Percentiles rank a stretch among this genome's conserved stretches.
phyloP scores from a whole-genome alignment of 1,284 basidiomycete species.

The Tausonia pullulans region DNA sequence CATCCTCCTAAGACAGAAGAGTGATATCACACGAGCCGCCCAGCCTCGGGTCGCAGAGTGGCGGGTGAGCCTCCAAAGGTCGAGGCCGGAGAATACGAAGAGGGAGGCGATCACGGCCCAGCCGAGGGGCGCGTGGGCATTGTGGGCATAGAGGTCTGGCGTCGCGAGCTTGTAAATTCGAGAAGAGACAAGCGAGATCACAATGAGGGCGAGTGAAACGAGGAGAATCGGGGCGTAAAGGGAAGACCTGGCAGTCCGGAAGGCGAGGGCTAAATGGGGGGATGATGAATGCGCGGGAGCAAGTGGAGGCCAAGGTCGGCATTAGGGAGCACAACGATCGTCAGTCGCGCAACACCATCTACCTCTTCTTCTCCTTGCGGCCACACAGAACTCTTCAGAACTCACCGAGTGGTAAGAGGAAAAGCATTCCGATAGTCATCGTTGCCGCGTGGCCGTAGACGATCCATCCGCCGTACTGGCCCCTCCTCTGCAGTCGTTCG shows the following conservation, averaged over 20 bases:
- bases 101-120: slow-evolving; percentile 50
- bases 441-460: slow-evolving; percentile 47
- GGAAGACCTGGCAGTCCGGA: slow-evolving; percentile 58
- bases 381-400: not conserved
- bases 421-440: slow-evolving; percentile 64
- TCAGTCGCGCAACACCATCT: not conserved
- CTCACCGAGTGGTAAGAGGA: slow-evolving; percentile 59
- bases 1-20: too few species aligned
- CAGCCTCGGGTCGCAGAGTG: too few species aligned
- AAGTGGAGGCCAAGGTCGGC: not conserved
- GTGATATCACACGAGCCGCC: too few species aligned
- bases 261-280: slow-evolving; percentile 48
- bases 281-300: slow-evolving; percentile 1
- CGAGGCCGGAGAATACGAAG: slow-evolving; percentile 47
- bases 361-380: too few species aligned
- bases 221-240: slow-evolving; percentile 46
- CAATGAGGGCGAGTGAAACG: slow-evolving; percentile 44
- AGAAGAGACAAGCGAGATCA: slow-evolving; percentile 52
- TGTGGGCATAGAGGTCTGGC: slow-evolving; percentile 56
- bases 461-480: slow-evolving; percentile 44
- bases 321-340: not conserved
- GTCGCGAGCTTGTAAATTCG: slow-evolving; percentile 59
- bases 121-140: slow-evolving; percentile 48
- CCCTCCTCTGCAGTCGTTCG: slow-evolving; percentile 36
- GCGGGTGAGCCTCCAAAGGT: slow-evolving; percentile 31